These are phyloP conservation scores for Ceratobasidium sp. DNA, from an alignment of 1,284 basidiomycete genomes.

Conservation along the genomic window DNA sequence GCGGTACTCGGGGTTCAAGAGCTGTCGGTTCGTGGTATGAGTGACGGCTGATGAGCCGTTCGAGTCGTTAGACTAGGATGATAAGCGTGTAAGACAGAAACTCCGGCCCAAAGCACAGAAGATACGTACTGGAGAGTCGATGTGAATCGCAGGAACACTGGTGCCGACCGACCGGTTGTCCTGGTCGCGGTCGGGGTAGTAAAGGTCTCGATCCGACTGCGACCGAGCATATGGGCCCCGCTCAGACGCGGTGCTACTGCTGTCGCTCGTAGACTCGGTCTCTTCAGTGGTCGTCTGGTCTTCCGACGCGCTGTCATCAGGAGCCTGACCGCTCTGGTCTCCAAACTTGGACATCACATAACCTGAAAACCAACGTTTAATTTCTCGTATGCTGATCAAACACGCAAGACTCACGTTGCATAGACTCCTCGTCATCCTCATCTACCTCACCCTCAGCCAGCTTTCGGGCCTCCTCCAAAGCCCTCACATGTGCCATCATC, in stretches of 20 bases:
- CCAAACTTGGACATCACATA: conserved; percentile 21
- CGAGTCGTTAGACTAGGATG: conserved; percentile 36
- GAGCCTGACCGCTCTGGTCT: conserved; percentile 17
- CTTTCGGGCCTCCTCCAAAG: conserved; percentile 39
- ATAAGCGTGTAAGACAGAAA: conserved; percentile 10
- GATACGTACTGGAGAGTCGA: conserved; percentile 39
- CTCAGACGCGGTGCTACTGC: conserved; percentile 9
- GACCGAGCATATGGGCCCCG: background rate
- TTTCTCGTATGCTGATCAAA: background rate
- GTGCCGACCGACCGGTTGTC: conserved; percentile 29
- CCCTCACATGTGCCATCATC: conserved; percentile 26
- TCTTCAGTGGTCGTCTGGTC: conserved; percentile 16
- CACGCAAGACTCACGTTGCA: conserved; percentile 31
- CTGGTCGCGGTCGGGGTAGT: conserved; percentile 31
- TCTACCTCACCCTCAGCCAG: conserved; percentile 21
- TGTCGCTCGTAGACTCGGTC: conserved; percentile 13
- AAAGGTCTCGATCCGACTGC: conserved; percentile 13
- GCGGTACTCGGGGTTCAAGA: conserved; percentile 17
- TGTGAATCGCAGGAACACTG: conserved; percentile 13
- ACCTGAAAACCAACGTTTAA: conserved; percentile 1
- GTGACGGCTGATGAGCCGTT: conserved; percentile 19
- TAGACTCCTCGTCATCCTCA: conserved; percentile 36
- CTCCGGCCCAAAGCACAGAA: background rate
- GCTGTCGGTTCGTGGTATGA: background rate
- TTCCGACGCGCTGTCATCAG: conserved; percentile 8